Evolutionary conservation across 2,329 filamentous ascomycete genomes (phyloP), one percentile per base, ranked within the genome.

Genomic region (Cryphonectria carpinicola): DNA sequence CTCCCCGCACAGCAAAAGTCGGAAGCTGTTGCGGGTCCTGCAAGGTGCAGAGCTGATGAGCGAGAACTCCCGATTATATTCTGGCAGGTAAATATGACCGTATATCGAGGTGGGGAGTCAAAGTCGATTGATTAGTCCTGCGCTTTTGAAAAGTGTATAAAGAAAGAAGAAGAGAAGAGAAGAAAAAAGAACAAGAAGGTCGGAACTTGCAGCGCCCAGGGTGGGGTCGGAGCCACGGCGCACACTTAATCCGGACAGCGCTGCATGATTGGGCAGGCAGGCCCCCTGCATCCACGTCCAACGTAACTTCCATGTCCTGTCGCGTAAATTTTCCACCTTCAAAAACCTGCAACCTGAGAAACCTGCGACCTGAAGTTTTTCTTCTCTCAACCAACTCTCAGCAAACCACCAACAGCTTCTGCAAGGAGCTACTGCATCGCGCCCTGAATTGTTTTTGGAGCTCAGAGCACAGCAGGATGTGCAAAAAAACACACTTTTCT

Each of bases 31-130:
- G 65, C 69, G n/a, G 69, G 66, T 61, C 19, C 4, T 67, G 70
- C n/a, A 74, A 39, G 11, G 25, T 28, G 61, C 61, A 79, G 64
- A 75, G 14, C 49, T 56, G 69, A 63, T 70, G 56, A 61, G 52
- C 43, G 46, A 67, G 41, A 19, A 65, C 65, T 76, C 69, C 46
- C 46, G n/a, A 74, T 74, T 70, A 86, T 82, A 72, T 71, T 89
- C 85, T 88, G 77, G 86, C 87, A 88, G 84, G 81, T 80, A 86
- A 86, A 87, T 88, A 86, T 89, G 87, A 89, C 86, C 86, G 83
- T 13, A 82, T 77, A 82, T 80, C 78, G 81, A 86, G 84, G 87
- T 79, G 81, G 78, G 70, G 80, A 82, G 76, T 86, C 79, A 77
- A 81, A 77, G 81, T 81, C 84, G 86, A 85, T 89, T 89, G 87